A percentile compares a stretch with the other conserved stretches of the same genome.
phyloP scores from a whole-genome alignment of 306 rosid genomes.

The Styphnolobium japonicum region DNA sequence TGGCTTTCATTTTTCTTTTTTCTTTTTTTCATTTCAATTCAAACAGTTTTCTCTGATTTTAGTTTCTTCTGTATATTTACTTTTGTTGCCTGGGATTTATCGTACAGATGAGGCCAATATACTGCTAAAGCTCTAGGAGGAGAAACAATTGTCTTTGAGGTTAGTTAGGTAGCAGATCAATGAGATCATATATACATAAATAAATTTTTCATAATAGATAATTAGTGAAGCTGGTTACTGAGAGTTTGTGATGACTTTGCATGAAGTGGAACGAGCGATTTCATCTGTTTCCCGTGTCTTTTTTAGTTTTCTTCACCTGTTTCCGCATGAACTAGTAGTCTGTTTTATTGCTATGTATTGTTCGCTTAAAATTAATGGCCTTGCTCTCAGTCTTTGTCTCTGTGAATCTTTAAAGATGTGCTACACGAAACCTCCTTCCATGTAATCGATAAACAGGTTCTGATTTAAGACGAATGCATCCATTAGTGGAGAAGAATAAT shows the following conservation, averaged over 20 bases:
- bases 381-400: not conserved
- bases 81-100: not conserved
- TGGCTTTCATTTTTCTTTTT: too few relatives aligned
- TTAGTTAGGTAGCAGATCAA: not conserved
- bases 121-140: not conserved
- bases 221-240: not conserved
- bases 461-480: not conserved
- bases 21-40: not conserved
- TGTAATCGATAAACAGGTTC: not conserved
- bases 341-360: not conserved
- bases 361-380: not conserved
- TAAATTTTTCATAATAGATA: not conserved
- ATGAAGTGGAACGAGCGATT: not conserved
- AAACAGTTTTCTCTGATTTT: not conserved
- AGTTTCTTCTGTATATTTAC: not conserved
- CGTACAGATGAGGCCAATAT: not conserved
- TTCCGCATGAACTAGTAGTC: not conserved
- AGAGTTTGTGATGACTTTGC: not conserved
- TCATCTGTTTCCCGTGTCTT: not conserved
- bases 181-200: not conserved
- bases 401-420: not conserved
- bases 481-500: not conserved
- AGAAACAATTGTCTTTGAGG: not conserved
- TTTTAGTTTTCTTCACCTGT: not conserved
- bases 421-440: not conserved